A percentile compares a stretch with the other conserved stretches of the same genome.
These are phyloP conservation scores for Lentinula novae-zelandiae DNA, from an alignment of 1,284 basidiomycete genomes.

Conservation along the genomic window DNA sequence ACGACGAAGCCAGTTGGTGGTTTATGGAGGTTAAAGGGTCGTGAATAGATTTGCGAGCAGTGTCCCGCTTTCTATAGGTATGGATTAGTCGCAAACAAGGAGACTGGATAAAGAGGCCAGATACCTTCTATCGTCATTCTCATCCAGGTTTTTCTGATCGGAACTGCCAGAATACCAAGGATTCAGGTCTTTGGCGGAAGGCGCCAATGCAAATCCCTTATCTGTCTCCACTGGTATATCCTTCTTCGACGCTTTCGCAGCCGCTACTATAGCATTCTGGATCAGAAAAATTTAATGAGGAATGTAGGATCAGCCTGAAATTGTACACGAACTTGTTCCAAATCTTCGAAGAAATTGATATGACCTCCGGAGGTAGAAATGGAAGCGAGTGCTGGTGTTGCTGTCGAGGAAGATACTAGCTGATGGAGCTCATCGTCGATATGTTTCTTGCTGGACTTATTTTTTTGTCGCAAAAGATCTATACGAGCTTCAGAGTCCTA, in stretches of 20 bases:
- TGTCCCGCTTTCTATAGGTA: slow-evolving; percentile 53
- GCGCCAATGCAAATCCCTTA: slow-evolving; percentile 67
- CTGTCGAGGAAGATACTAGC: background rate
- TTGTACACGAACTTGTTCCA: slow-evolving; percentile 51
- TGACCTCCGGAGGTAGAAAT: slow-evolving; percentile 40
- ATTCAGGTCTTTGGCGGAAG: slow-evolving; percentile 67
- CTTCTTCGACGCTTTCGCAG: slow-evolving; percentile 42
- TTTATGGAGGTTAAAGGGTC: slow-evolving; percentile 75
- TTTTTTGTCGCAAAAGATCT: slow-evolving; percentile 57
- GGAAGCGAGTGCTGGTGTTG: background rate
- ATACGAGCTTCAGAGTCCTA: slow-evolving; percentile 82
- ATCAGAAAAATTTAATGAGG: background rate
- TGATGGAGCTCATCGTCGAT: slow-evolving; percentile 31
- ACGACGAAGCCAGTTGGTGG: slow-evolving; percentile 49
- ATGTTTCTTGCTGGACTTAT: slow-evolving; percentile 40
- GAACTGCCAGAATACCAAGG: slow-evolving; percentile 66
- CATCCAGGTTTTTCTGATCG: slow-evolving; percentile 12
- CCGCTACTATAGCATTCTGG: slow-evolving; percentile 42
- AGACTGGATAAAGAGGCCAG: slow-evolving; percentile 15
- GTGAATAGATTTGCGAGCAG: slow-evolving; percentile 54
- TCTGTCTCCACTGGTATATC: slow-evolving; percentile 54
- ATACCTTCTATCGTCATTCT: slow-evolving; percentile 27
- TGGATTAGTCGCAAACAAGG: background rate
- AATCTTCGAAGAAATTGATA: slow-evolving; percentile 76
- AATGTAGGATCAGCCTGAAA: background rate